Conservation (phyloP, 208 protist genomes). For the Lotmaria passim region DNA sequence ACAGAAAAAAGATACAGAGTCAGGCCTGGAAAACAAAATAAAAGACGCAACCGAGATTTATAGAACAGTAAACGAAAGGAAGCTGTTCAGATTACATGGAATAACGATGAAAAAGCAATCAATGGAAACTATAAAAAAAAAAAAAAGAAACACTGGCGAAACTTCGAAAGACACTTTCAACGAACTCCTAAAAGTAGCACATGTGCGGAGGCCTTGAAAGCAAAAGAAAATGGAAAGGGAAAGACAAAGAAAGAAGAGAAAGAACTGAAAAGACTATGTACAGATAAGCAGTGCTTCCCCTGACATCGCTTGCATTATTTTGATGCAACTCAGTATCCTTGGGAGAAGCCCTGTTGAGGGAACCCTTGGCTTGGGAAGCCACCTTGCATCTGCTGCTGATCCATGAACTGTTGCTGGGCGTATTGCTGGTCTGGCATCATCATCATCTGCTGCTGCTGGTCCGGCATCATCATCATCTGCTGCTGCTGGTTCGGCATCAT, state of each 20-base stretch:
- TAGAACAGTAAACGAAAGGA: slow-evolving; percentile 6
- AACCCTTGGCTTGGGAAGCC: slow-evolving; percentile 23
- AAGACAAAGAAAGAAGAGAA: slow-evolving; percentile 14
- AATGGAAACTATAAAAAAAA: slow-evolving; percentile 23
- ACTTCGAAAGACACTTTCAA: background rate
- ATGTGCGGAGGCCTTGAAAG: background rate
- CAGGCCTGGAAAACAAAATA: slow-evolving; percentile 19
- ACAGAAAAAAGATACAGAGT: too few species aligned
- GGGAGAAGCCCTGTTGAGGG: slow-evolving; percentile 13
- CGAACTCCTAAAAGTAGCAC: slow-evolving; percentile 11
- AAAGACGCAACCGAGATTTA: background rate
- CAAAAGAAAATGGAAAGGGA: background rate
- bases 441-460: slow-evolving; percentile 4
- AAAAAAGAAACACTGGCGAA: slow-evolving; percentile 1
- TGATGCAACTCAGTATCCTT: slow-evolving; percentile 5
- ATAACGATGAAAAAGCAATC: slow-evolving; percentile 28
- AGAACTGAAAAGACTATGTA: slow-evolving; percentile 15
- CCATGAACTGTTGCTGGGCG: too few species aligned
- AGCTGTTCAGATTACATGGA: slow-evolving; percentile 21
- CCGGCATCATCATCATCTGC: slow-evolving; percentile 11
- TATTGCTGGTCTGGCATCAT: slow-evolving; percentile 14
- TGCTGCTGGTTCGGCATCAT: slow-evolving; percentile 14
- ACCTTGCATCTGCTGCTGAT: slow-evolving; percentile 14
- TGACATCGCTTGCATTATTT: background rate
- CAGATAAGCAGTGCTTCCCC: background rate